Evolutionary conservation across 2,329 filamentous ascomycete species (phyloP), one percentile per base, ranked within the genome.

Genomic region (Orbilia brochopaga): DNA sequence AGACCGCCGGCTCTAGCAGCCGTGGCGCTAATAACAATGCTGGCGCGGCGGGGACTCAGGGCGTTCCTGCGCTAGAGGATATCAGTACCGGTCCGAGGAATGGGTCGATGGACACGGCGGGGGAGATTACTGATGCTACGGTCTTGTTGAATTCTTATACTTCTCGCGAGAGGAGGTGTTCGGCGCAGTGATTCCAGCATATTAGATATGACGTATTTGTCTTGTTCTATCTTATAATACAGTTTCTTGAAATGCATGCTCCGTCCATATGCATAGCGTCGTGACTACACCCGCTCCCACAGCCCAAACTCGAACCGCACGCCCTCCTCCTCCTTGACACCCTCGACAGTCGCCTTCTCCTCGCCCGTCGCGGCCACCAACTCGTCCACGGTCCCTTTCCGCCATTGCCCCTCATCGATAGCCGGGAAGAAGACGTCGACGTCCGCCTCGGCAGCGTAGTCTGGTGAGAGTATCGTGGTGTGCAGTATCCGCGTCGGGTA

Each of bases 281-380:
- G 27, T 21, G 55, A 50, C 55, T 77, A 19, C 4, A 17, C 11
- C 11, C 82, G 85, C 81, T 88, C 87, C 87, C 87, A 91, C 85
- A 91, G 85, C 79, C 90, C 85, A 80, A 90, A 91, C 78, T 88
- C 84, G 79, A 90, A 92, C 77, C 80, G 79, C 3, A 85, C 86
- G 5, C 83, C 86, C 15, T 83, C 84, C 79, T 93, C 90, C 75
- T 84, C 83, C 75, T 87, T 83, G 35, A 83, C 78, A 0, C 83
- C 85, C 46, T 82, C 84, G 0, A 83, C 80, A 8, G 87, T 82
- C 24, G 21, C 53, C 23, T 8, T 13, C 11, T 83, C 81, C 79
- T 92, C 88, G 0, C 89, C 90, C 1, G 86, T 85, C 83, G 87
- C 92, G 6, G 76, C 79, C 77, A 85, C 82, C 75, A 91, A 77